Evolutionary conservation across 805 yeast species (phyloP).

Genomic region (Candida coquimbonensis): DNA sequence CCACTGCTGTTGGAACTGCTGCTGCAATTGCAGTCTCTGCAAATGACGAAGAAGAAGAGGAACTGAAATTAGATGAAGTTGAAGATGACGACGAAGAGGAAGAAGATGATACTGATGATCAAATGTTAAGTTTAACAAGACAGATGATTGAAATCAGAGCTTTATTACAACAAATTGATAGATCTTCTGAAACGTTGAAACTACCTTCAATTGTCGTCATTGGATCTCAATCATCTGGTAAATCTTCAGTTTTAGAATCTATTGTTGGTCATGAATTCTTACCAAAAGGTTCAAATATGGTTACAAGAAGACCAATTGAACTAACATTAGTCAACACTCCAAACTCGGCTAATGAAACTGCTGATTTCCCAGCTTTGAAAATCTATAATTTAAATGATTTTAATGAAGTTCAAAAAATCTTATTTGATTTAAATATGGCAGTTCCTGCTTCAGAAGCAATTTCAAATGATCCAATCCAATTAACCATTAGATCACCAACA

Average conservation of each 20-base stretch:
- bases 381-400: conserved; percentile 81
- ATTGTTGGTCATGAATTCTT: conserved; percentile 97
- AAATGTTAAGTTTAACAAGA: conserved; percentile 82
- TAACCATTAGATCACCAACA: conserved; percentile 80
- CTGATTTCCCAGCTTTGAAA: conserved; percentile 89
- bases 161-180: conserved; percentile 68
- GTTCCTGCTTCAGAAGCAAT: conserved; percentile 83
- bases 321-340: conserved; percentile 86
- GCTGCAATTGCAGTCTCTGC: conserved; percentile 40
- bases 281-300: conserved; percentile 98
- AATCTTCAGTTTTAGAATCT: conserved; percentile 91
- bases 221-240: conserved; percentile 97
- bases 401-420: conserved; percentile 77
- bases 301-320: conserved; percentile 95
- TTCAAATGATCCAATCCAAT: conserved; percentile 88
- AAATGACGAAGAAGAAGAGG: conserved; percentile 35
- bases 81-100: conserved; percentile 44
- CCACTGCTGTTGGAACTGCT: conserved; percentile 52
- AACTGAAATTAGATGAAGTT: conserved; percentile 31
- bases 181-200: conserved; percentile 63
- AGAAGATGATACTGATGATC: conserved; percentile 59
- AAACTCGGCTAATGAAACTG: conserved; percentile 71
- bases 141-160: conserved; percentile 96
- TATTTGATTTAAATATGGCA: conserved; percentile 85
- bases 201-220: conserved; percentile 94